Percentiles rank a stretch among this genome's conserved stretches.
phyloP scores from a whole-genome alignment of 257 asterid species.

The Petunia axillaris region DNA sequence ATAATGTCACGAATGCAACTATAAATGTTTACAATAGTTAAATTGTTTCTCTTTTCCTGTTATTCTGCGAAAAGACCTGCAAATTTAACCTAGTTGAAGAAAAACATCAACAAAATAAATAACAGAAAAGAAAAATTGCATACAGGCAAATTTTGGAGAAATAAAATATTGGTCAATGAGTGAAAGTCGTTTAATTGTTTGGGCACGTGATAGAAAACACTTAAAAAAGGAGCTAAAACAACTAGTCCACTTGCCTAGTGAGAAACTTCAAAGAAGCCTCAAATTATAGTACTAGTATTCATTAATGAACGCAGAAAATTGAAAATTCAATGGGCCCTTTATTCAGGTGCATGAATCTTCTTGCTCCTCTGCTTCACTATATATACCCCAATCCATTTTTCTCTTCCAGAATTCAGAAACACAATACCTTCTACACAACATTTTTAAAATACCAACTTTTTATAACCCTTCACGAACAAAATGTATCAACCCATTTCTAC shows the following conservation, averaged over 20 bases:
- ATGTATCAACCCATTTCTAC: constrained; percentile 47
- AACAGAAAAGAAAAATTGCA: no score
- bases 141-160: not conserved
- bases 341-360: constrained; percentile 50
- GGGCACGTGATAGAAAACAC: constrained; percentile 48
- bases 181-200: not conserved
- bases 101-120: no score
- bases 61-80: no score
- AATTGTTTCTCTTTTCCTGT: no score
- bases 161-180: not conserved
- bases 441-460: not conserved
- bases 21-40: no score
- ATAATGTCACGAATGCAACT: no score
- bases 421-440: not conserved
- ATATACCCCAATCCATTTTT: constrained; percentile 28
- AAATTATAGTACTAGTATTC: not conserved
- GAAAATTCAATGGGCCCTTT: not conserved
- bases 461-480: not conserved
- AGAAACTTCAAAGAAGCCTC: constrained; percentile 49
- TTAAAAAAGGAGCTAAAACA: constrained; percentile 23
- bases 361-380: constrained; percentile 34
- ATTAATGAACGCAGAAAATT: not conserved
- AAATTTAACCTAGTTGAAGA: no score
- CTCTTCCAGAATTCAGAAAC: constrained; percentile 31
- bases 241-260: constrained; percentile 60